Evolutionary conservation across 1,139 yeast species (phyloP).

Genomic region (Yamadazyma taylorii): DNA sequence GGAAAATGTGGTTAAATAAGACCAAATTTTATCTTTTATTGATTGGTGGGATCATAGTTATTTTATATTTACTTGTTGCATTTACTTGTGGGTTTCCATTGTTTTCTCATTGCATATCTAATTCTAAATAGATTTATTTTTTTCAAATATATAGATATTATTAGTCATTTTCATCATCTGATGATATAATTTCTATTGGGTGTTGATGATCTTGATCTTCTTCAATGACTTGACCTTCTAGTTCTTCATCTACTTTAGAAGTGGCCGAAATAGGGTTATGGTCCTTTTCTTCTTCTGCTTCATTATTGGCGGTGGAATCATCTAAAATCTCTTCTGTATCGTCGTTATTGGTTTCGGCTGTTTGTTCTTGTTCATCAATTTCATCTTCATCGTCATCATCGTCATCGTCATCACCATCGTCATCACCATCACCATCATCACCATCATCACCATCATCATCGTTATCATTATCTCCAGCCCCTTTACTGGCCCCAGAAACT

Average conservation of each 20-base stretch:
- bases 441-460: conserved; percentile 4
- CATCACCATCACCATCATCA: conserved; percentile 11
- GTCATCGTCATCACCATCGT: conserved; percentile 15
- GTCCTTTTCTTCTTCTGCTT: conserved; percentile 12
- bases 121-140: background rate
- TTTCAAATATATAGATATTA: conserved; percentile 11
- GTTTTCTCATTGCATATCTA: conserved; percentile 29
- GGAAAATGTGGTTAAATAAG: conserved; percentile 68
- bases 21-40: conserved; percentile 40
- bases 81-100: conserved; percentile 54
- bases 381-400: conserved; percentile 15
- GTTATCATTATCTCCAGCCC: background rate
- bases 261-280: conserved; percentile 25
- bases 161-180: conserved; percentile 15
- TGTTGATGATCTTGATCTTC: conserved; percentile 10
- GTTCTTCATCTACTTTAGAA: conserved; percentile 21
- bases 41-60: conserved; percentile 25
- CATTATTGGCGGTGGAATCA: conserved; percentile 15
- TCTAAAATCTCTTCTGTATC: conserved; percentile 13
- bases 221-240: conserved; percentile 10
- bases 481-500: background rate
- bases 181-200: background rate
- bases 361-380: conserved; percentile 13
- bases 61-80: conserved; percentile 46
- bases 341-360: conserved; percentile 11